These are phyloP conservation scores for Penicillium griseofulvum DNA, from an alignment of 2,329 filamentous ascomycete species.

Conservation along the genomic window DNA sequence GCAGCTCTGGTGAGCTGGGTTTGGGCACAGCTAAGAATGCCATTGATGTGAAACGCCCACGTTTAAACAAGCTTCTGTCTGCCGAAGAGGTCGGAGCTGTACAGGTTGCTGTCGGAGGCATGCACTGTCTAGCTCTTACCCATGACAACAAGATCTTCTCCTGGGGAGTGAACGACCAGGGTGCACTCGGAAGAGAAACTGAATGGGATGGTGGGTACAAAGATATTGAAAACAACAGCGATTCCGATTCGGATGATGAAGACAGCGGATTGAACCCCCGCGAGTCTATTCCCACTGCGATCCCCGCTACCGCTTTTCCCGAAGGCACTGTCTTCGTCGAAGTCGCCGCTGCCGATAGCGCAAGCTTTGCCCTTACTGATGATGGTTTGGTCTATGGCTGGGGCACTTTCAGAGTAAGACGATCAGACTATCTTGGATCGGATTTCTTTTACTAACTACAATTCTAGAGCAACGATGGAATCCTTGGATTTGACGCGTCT, in stretches of 20 bases:
- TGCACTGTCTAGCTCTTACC: conserved; percentile 76
- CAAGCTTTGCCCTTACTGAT: conserved; percentile 59
- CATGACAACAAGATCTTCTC: conserved; percentile 77
- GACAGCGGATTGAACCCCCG: conserved; percentile 56
- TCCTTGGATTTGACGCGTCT: conserved; percentile 56
- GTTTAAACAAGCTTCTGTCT: conserved; percentile 62
- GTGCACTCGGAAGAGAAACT: conserved; percentile 74
- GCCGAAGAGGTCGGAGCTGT: conserved; percentile 64
- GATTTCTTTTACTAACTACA: conserved; percentile 5
- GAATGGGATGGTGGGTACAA: conserved; percentile 62
- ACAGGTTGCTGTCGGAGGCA: conserved; percentile 73
- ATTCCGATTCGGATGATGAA: conserved; percentile 51
- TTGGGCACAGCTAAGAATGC: conserved; percentile 65
- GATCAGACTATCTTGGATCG: not conserved
- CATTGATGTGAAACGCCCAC: conserved; percentile 72
- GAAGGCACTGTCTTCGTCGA: conserved; percentile 56
- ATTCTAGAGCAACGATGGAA: conserved; percentile 60
- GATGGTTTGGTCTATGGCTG: conserved; percentile 61
- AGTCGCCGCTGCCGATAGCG: conserved; percentile 59
- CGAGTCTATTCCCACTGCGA: conserved; percentile 54
- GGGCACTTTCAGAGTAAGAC: conserved; percentile 59
- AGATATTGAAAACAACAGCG: conserved; percentile 47
- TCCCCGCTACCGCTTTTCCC: conserved; percentile 50
- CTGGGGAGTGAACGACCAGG: conserved; percentile 86
- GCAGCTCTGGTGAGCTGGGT: conserved; percentile 76